A percentile compares a stretch with the other conserved stretches of the same genome.
Conservation (phyloP, 345 rosid genomes). For the Capsella bursapastoris region DNA sequence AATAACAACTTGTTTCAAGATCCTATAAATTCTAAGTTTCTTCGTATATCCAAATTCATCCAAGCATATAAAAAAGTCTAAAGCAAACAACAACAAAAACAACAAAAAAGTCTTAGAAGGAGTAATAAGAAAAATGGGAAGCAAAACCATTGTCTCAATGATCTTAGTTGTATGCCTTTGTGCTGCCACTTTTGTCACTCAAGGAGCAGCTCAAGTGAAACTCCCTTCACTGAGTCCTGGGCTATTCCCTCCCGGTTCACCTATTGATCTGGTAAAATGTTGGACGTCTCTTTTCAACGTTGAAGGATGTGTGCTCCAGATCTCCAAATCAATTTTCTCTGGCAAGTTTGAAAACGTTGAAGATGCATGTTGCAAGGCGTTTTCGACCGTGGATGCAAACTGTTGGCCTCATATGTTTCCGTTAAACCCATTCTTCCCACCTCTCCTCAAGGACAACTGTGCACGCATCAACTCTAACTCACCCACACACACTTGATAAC, state of each 20-base stretch:
- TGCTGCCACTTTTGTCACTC: neutral
- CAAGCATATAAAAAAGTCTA: neutral
- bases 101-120: neutral
- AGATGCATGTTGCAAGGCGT: constrained; percentile 19
- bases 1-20: neutral
- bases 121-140: neutral
- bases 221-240: neutral
- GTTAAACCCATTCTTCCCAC: neutral
- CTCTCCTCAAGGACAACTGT: constrained; percentile 10
- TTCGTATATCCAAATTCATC: constrained; percentile 2
- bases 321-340: constrained; percentile 18
- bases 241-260: neutral
- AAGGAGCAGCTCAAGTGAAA: constrained; percentile 15
- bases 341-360: constrained; percentile 10
- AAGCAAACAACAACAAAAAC: neutral
- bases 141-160: neutral
- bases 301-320: constrained; percentile 22
- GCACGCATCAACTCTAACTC: neutral
- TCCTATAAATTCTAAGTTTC: constrained; percentile 13
- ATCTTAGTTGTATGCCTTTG: neutral
- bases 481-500: neutral
- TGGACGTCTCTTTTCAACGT: constrained; percentile 18
- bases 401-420: constrained; percentile 37
- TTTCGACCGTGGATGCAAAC: neutral
- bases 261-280: constrained; percentile 9